Evolutionary conservation across 306 rosid species (phyloP).

Genomic region (Quillaja saponaria): DNA sequence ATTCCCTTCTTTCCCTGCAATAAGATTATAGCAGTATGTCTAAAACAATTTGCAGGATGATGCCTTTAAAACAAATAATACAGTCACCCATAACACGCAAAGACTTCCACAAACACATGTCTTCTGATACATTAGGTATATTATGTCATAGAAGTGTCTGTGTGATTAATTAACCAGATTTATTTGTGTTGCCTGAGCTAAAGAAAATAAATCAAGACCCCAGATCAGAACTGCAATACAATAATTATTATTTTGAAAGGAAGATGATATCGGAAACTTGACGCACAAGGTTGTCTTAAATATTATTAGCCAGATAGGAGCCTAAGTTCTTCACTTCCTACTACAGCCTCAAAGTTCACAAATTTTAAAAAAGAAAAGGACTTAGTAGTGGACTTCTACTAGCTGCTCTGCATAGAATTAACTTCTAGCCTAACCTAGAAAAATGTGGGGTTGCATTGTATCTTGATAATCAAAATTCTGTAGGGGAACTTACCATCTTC

Average conservation of each 20-base stretch:
- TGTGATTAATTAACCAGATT: neutral
- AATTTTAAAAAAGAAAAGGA: neutral
- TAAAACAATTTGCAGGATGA: conserved; percentile 11
- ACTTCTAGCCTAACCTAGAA: neutral
- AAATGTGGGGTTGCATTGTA: neutral
- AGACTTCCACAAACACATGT: neutral
- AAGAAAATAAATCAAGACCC: too few species aligned
- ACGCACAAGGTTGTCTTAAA: neutral
- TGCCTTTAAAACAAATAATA: neutral
- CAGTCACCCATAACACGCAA: neutral
- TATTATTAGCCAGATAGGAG: neutral
- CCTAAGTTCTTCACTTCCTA: neutral
- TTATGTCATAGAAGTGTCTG: conserved; percentile 1
- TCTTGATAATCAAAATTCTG: neutral
- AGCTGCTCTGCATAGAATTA: neutral
- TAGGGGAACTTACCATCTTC: conserved; percentile 46
- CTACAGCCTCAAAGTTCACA: neutral
- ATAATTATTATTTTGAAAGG: neutral
- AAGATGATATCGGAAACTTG: conserved; percentile 16
- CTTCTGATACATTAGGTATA: conserved; percentile 13
- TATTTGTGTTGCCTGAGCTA: too few species aligned
- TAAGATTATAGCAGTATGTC: conserved; percentile 7
- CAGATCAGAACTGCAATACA: too few species aligned
- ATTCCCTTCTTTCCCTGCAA: conserved; percentile 92
- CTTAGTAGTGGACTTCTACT: neutral